Base-by-base conservation (phyloP, 169 alveolate species). In the Plasmodium coatneyi region DNA sequence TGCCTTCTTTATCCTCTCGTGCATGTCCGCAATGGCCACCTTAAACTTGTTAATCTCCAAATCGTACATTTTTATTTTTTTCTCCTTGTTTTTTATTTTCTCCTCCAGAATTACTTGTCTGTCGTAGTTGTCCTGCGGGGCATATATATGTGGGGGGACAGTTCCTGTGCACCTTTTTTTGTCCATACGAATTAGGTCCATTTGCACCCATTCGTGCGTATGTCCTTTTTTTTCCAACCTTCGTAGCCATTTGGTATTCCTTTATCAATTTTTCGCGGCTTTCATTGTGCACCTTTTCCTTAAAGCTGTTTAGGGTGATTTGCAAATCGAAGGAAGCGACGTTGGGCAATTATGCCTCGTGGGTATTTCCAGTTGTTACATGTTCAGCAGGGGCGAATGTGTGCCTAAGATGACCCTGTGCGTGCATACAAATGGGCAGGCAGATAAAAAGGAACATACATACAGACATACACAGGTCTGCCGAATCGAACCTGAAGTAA, bases 61-160 rank as follows among this genome's bases (percentile, higher is more conserved):
- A 76, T 86, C 93, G 70, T 74, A 86, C 32, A 74, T 36, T 78
- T 86, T 86, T 32, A 86, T 86, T 86, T 86, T 86, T 34, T 86
- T 86, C 80, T 86, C 93, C 39, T 72, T 86, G 32, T 30, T 86
- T 86, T 86, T 86, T 74, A 86, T 86, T 76, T 86, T 86, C 39
- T 86, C 93, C 70, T 86, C 86, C 49, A 86, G 80, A 86, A 86
- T 70, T 19, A 76, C 43, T 86, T 86, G 93, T 78, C 93, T 86
- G 46, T 86, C 93, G 43, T 41, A 70, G 71, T 86, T 86, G 46
- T 86, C 93, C 93, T 86, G 32, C 60, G 43, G n/a, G 25, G 19
- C 34, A 19, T 41, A 32, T 49, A 16, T 32, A 46, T 46, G 54
- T 74, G 46, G 1, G 30, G 39, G 41, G 70, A 16, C 22, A 49